These are phyloP conservation scores for Saksenaea oblongispora DNA, from an alignment of 371 early-diverging fungal species.

Conservation along the genomic window DNA sequence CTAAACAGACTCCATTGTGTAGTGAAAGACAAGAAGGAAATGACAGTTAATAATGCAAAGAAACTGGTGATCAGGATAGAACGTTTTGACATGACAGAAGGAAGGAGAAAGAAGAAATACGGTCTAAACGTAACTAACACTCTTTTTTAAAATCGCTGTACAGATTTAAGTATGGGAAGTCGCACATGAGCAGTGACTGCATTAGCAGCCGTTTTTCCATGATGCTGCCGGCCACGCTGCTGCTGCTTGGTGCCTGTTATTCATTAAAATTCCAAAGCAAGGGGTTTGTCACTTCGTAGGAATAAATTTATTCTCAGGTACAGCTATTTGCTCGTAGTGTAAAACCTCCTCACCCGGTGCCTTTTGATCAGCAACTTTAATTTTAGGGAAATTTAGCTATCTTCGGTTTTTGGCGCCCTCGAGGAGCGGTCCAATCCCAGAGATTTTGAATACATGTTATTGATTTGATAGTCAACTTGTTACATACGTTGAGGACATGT, in stretches of 20 bases:
- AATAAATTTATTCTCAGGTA: constrained; percentile 81
- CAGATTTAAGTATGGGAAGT: not conserved
- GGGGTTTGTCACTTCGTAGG: constrained; percentile 92
- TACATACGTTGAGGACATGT: too few relatives aligned
- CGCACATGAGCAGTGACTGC: not conserved
- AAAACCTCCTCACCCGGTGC: constrained; percentile 73
- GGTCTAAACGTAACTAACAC: not conserved
- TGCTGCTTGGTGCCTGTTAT: not conserved
- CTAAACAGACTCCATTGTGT: not conserved
- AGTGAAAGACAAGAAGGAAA: not conserved
- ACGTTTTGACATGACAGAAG: not conserved
- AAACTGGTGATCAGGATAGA: not conserved
- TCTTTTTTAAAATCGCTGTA: not conserved
- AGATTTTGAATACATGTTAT: too few relatives aligned
- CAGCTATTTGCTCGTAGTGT: constrained; percentile 30
- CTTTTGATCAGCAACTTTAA: constrained; percentile 82
- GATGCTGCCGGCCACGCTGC: not conserved
- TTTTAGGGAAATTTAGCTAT: constrained; percentile 59
- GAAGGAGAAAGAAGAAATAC: not conserved
- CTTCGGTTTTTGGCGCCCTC: not conserved
- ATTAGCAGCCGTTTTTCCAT: not conserved
- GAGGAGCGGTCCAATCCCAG: too few relatives aligned
- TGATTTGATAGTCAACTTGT: too few relatives aligned
- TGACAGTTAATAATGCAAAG: not conserved
- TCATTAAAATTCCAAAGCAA: constrained; percentile 86